Conservation (phyloP, 192 early-diverging fungal species). For the Phycomyces blakesleeanus region DNA sequence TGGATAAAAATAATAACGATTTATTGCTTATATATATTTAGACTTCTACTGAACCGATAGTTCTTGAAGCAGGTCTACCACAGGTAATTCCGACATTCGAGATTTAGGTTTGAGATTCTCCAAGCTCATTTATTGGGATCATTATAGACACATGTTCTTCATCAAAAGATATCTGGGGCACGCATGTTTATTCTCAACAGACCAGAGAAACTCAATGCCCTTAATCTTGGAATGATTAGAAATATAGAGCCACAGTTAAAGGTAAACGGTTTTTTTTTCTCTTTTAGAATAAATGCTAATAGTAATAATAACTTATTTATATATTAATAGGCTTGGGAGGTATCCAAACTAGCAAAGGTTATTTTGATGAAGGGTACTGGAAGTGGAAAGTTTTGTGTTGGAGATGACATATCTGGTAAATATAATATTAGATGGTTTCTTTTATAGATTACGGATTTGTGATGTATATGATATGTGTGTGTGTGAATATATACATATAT, state of each 20-base stretch:
- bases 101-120: neutral
- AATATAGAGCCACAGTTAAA: constrained; percentile 78
- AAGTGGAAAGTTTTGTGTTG: constrained; percentile 83
- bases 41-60: neutral
- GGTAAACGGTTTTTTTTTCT: constrained; percentile 31
- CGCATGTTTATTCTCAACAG: constrained; percentile 74
- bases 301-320: neutral
- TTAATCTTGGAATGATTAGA: constrained; percentile 83
- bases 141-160: constrained; percentile 24
- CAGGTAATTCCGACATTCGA: neutral
- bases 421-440: neutral
- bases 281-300: neutral
- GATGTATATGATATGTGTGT: too few species aligned
- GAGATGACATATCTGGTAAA: constrained; percentile 69
- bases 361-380: constrained; percentile 80
- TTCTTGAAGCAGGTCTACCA: neutral
- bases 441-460: too few species aligned
- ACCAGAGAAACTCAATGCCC: constrained; percentile 84
- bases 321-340: constrained; percentile 67
- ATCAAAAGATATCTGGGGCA: constrained; percentile 36
- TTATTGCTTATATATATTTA: too few species aligned
- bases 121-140: neutral
- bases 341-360: constrained; percentile 83
- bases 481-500: too few species aligned
- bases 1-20: neutral